A percentile compares a stretch with the other conserved stretches of the same genome.
Evolutionary conservation across 176 grass and related monocot genomes (phyloP).

Genomic region (Urochloa ruziziensis): DNA sequence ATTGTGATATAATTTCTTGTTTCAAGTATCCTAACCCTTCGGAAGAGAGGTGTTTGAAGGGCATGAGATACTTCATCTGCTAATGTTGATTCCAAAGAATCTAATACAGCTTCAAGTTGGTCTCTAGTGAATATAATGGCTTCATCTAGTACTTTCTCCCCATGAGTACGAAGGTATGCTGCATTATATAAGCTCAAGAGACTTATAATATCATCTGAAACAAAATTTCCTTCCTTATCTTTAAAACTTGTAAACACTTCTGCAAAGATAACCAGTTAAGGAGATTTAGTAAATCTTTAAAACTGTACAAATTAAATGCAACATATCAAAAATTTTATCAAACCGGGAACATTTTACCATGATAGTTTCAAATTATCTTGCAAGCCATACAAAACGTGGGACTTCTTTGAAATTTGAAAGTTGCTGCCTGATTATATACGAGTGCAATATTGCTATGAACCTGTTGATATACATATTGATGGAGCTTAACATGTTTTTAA

Average conservation of each 20-base stretch:
- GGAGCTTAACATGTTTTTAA: neutral
- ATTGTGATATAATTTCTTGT: conserved; percentile 41
- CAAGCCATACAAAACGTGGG: too few relatives aligned
- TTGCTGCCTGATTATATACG: neutral
- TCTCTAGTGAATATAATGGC: conserved; percentile 33
- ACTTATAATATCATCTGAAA: conserved; percentile 7
- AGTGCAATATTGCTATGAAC: neutral
- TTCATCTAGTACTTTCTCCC: conserved; percentile 41
- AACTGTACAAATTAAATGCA: neutral
- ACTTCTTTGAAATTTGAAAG: neutral
- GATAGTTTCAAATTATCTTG: too few relatives aligned
- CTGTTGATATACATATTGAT: neutral
- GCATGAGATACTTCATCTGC: conserved; percentile 17
- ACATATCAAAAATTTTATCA: neutral
- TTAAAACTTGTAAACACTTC: conserved; percentile 30
- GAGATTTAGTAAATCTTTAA: neutral
- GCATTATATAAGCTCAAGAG: conserved; percentile 41
- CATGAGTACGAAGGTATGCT: conserved; percentile 33
- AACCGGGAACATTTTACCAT: neutral
- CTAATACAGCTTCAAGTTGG: neutral
- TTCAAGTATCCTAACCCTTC: conserved; percentile 36
- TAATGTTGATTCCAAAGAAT: conserved; percentile 8
- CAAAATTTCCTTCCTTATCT: conserved; percentile 31
- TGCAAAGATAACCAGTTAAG: neutral
- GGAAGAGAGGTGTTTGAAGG: conserved; percentile 29